Percentiles rank a stretch among this genome's conserved stretches.
Conservation (phyloP, 306 rosid species). For the Abrus precatorius region DNA sequence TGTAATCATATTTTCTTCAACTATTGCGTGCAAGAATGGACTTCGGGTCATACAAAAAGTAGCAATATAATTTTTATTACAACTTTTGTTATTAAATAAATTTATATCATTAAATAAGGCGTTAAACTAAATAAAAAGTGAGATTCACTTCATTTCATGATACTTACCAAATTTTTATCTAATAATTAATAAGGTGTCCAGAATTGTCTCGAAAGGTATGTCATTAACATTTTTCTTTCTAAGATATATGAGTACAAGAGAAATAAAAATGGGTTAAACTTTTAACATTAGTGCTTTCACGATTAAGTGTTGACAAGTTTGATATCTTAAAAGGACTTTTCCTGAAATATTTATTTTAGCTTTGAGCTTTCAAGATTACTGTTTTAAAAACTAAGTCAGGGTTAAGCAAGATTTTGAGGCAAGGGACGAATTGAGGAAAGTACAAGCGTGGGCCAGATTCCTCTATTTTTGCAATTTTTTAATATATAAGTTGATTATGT, state of each 20-base stretch:
- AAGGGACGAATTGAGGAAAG: not conserved
- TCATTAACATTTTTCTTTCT: not conserved
- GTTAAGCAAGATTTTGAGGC: not conserved
- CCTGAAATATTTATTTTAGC: not conserved
- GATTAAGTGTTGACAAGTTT: not conserved
- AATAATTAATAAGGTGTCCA: not conserved
- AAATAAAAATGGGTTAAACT: not conserved
- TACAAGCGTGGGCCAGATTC: not conserved
- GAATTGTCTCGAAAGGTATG: not conserved
- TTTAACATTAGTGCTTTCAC: not conserved
- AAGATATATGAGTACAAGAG: not conserved
- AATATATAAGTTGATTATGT: not conserved
- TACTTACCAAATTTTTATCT: not conserved
- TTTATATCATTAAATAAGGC: not conserved
- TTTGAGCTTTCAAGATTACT: not conserved
- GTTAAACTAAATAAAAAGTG: not conserved
- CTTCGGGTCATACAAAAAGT: conserved; percentile 27
- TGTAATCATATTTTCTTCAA: conserved; percentile 18
- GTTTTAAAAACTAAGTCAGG: not conserved
- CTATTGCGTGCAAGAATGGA: conserved; percentile 43
- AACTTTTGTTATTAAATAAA: not conserved
- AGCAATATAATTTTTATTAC: not conserved
- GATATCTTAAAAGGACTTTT: not conserved
- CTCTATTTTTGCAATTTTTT: not conserved
- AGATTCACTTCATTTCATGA: not conserved